Evolutionary conservation across 371 early-diverging fungal species (phyloP).

Genomic region (Rhizopus delemar): DNA sequence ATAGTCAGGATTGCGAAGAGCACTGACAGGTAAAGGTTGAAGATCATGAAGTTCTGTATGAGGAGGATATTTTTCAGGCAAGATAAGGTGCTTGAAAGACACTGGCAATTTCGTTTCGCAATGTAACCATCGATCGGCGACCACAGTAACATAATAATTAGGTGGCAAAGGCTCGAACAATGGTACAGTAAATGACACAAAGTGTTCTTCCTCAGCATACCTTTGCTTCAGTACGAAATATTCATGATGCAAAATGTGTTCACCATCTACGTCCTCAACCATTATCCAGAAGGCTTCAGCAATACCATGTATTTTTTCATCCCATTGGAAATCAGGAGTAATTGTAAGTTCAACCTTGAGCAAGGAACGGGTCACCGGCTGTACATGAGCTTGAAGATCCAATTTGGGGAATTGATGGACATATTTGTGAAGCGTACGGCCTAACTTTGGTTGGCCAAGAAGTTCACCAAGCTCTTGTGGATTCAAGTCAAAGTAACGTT

Average conservation of each 20-base stretch:
- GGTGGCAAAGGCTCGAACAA: constrained; percentile 94
- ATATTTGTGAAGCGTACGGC: constrained; percentile 81
- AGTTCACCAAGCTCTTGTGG: constrained; percentile 93
- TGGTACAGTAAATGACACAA: constrained; percentile 87
- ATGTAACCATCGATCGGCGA: constrained; percentile 95
- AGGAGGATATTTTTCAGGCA: constrained; percentile 92
- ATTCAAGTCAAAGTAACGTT: constrained; percentile 87
- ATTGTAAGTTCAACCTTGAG: constrained; percentile 88
- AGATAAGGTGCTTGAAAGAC: constrained; percentile 87
- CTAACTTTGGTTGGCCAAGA: constrained; percentile 83
- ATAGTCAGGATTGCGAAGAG: constrained; percentile 73
- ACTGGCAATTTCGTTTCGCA: constrained; percentile 88
- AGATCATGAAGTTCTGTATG: constrained; percentile 94
- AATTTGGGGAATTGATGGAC: constrained; percentile 94
- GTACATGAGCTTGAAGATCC: constrained; percentile 85
- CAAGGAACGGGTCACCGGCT: constrained; percentile 90
- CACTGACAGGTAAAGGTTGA: constrained; percentile 84
- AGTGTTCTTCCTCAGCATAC: constrained; percentile 72
- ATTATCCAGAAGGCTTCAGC: constrained; percentile 93
- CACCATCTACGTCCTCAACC: constrained; percentile 93
- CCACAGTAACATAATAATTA: constrained; percentile 89
- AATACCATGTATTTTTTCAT: constrained; percentile 81
- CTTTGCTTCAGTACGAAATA: constrained; percentile 80
- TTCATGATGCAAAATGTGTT: constrained; percentile 86
- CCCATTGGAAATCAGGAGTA: constrained; percentile 92